Base-by-base conservation (phyloP, 108 stramenopile species). In the Seminavis robusta region DNA sequence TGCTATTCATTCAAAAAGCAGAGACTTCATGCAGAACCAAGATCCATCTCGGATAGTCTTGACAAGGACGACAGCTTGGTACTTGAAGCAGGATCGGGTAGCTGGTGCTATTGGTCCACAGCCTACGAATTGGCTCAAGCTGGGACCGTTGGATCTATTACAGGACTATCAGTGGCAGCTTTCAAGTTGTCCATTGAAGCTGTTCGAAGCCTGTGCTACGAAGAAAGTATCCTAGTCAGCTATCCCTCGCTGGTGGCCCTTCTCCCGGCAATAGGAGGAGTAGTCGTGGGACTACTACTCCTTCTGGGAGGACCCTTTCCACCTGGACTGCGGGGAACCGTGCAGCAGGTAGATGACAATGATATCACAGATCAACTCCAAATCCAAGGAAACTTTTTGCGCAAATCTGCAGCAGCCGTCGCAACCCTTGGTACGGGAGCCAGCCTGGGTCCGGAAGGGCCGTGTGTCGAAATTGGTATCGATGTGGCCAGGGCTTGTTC, bases 391-490 rank as follows among this genome's bases (percentile, higher is more conserved):
- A 19, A 79, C 8, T 82, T 77, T 68, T 48, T 76, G 4, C 74
- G 83, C 1, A 90, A 90, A 62, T 73, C 88, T 21, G 41, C 76
- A 9, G 91, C 90, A 13, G 86, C 95, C 7, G 81, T 88, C 6
- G 42, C 74, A 5, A 95, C 95, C 5, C 75, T 95, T 2, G 95
- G 95, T 8, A 93, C 89, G 16, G 95, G 95, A 11, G 74, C 76
- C 61, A 75, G 74, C 23, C 73, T 95, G 16, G 95, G 95, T 19
- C 95, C 95, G 11, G 95, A 95, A 61, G 95, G 95, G 10, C 90
- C 94, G 1, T 78, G 64, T 33, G 95, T 97, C 6, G 91, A 91
- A 60, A 61, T 90, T 20, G 90, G 89, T 9, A 86, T 81, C 69
- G 59, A 69, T n/a, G 53, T 83, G 33, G 74, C 75, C 30, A 69